Base-by-base conservation (phyloP, 805 yeast genomes). In the Candida tibetensis region DNA sequence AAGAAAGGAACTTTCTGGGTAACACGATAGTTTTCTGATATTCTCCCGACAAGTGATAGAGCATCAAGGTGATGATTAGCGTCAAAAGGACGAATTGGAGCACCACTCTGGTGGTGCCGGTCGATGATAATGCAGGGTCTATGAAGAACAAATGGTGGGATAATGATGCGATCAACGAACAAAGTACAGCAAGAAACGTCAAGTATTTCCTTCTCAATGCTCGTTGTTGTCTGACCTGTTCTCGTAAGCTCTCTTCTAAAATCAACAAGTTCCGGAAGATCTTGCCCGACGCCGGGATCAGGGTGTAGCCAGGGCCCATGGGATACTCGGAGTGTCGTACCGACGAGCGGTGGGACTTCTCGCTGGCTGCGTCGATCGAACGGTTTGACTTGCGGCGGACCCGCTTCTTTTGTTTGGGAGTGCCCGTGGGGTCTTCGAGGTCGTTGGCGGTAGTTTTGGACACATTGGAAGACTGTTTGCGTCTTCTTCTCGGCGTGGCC, bases 11-110 rank as follows among this genome's bases (percentile, higher is more conserved):
- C 53, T 78, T 74, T 44, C 95, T 74, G 2, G 96, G 95, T 29
- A 81, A 67, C 12, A 85, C 82, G 38, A 91, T 85, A 0, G 96
- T 87, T 44, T 93, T 77, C 41, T 77, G 77, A 60, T 91, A 93
- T 62, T 89, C 93, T 1, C 99, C 99, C 17, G 95, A 82, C 25
- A 91, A 61, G 52, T 85, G 89, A 61, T 87, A 91, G 30, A 91
- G 66, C 17, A 79, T 72, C 39, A 89, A 62, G 0, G 96, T 85
- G 14, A 90, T 78, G 19, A 76, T 48, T 14, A 78, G 72, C 36
- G 82, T 81, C 13, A 82, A 66, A 3, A 85, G 72, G 10, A 79
- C 54, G 34, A 86, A 78, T 53, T 80, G 78, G 42, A 63, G 65
- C 30, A 53, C 52, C 42, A 66, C 71, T 41, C 68, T 60, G 32